Percentiles rank a stretch among this genome's conserved stretches.
Evolutionary conservation across 1,284 basidiomycete species (phyloP).

Genomic region (Omphalotus olearius): DNA sequence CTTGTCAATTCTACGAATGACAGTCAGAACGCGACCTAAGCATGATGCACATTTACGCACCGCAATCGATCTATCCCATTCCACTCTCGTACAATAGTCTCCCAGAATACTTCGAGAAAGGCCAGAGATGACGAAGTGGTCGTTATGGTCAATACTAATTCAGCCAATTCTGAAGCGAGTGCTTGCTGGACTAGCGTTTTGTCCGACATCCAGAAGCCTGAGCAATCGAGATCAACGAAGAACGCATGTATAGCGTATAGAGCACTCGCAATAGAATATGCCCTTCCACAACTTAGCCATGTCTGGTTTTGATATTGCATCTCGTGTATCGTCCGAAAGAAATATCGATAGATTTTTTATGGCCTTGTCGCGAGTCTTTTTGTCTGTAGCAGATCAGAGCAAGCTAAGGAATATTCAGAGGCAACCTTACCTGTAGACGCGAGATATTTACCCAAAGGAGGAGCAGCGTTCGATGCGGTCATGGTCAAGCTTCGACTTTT

Average conservation of each 20-base stretch:
- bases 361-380: conserved; percentile 86
- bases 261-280: conserved; percentile 86
- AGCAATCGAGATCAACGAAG: background rate
- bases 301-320: conserved; percentile 64
- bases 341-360: conserved; percentile 76
- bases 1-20: conserved; percentile 79
- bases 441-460: conserved; percentile 84
- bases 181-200: conserved; percentile 96
- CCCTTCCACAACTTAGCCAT: conserved; percentile 97
- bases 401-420: conserved; percentile 6
- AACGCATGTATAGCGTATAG: background rate
- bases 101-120: conserved; percentile 91
- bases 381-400: conserved; percentile 45
- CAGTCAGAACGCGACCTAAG: background rate
- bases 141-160: conserved; percentile 71
- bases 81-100: conserved; percentile 87
- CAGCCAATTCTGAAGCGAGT: conserved; percentile 82
- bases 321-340: conserved; percentile 60
- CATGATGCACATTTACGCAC: conserved; percentile 37
- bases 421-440: conserved; percentile 75
- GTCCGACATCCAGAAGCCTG: conserved; percentile 99
- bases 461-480: conserved; percentile 33
- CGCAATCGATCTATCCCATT: conserved; percentile 85
- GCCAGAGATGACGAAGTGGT: conserved; percentile 57
- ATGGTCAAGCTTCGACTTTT: conserved; percentile 16